A percentile compares a stretch with the other conserved stretches of the same genome.
phyloP scores from a whole-genome alignment of 2,329 filamentous ascomycete species.

The Cryphonectria japonica region DNA sequence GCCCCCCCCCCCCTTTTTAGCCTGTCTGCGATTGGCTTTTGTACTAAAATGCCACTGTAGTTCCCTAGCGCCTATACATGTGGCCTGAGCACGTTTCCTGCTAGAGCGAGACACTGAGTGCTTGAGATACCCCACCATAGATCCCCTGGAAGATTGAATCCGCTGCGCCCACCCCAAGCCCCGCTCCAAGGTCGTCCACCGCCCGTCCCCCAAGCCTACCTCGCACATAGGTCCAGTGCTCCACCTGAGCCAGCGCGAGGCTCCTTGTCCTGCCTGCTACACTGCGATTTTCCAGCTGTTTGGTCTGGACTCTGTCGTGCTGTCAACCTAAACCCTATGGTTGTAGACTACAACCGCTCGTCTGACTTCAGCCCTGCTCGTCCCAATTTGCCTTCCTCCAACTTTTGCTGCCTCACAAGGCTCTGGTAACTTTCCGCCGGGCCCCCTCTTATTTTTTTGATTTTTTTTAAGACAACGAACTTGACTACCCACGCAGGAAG shows the following conservation, averaged over 20 bases:
- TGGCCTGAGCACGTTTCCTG: not conserved
- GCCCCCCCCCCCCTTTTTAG: conserved; percentile 10
- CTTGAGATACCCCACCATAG: conserved; percentile 2
- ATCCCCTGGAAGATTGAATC: not conserved
- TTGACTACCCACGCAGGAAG: not conserved
- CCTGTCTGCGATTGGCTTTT: conserved; percentile 11
- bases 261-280: conserved; percentile 19
- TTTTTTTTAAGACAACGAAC: not conserved
- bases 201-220: conserved; percentile 5
- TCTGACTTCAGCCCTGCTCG: conserved; percentile 33
- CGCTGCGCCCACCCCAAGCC: conserved; percentile 2
- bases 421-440: conserved; percentile 18
- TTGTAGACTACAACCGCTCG: conserved; percentile 14
- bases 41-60: not conserved
- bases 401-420: conserved; percentile 22
- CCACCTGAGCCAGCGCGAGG: conserved; percentile 16
- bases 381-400: conserved; percentile 30
- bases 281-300: conserved; percentile 27
- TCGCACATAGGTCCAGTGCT: conserved; percentile 12
- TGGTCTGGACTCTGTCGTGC: conserved; percentile 19
- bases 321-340: conserved; percentile 16
- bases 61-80: not conserved
- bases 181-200: conserved; percentile 6
- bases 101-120: not conserved
- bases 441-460: not conserved